These are phyloP conservation scores for Penicillium canariense DNA, from an alignment of 495 filamentous ascomycete species.

Conservation along the genomic window DNA sequence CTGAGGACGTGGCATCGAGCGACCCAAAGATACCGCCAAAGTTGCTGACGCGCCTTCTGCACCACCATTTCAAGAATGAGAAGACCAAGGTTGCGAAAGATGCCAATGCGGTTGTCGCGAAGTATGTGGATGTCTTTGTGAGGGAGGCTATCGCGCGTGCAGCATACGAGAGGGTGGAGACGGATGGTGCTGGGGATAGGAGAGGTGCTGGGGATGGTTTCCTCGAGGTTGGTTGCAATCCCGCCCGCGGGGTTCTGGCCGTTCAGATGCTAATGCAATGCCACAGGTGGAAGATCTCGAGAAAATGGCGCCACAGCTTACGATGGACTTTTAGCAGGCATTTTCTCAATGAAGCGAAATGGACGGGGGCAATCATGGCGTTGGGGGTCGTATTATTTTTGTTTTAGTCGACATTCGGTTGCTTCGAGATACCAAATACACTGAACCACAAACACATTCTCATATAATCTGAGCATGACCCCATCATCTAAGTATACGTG, in stretches of 20 bases:
- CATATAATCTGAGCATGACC: neutral
- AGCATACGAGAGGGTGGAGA: slow-evolving; percentile 62
- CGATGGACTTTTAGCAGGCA: slow-evolving; percentile 71
- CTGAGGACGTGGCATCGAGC: slow-evolving; percentile 33
- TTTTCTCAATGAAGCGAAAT: neutral
- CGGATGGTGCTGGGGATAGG: slow-evolving; percentile 27
- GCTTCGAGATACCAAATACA: slow-evolving; percentile 5
- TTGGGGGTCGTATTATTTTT: slow-evolving; percentile 9
- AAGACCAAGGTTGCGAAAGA: slow-evolving; percentile 75
- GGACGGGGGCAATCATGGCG: slow-evolving; percentile 7
- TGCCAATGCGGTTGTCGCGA: slow-evolving; percentile 73
- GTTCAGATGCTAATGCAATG: slow-evolving; percentile 8
- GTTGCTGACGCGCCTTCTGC: slow-evolving; percentile 70
- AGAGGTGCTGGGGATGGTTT: slow-evolving; percentile 53
- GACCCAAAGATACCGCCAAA: slow-evolving; percentile 65
- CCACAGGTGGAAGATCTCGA: slow-evolving; percentile 69
- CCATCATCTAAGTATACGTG: slow-evolving; percentile 11
- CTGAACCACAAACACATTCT: slow-evolving; percentile 7
- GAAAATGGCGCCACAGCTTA: slow-evolving; percentile 82
- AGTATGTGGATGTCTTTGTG: slow-evolving; percentile 91
- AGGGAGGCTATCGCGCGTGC: slow-evolving; percentile 85
- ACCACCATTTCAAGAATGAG: slow-evolving; percentile 70
- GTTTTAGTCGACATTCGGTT: slow-evolving; percentile 7
- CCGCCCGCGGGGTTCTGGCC: neutral
- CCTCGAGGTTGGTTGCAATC: slow-evolving; percentile 62